A percentile compares a stretch with the other conserved stretches of the same genome.
phyloP scores from a whole-genome alignment of 2,329 filamentous ascomycete genomes.

The Macrophomina tecta region DNA sequence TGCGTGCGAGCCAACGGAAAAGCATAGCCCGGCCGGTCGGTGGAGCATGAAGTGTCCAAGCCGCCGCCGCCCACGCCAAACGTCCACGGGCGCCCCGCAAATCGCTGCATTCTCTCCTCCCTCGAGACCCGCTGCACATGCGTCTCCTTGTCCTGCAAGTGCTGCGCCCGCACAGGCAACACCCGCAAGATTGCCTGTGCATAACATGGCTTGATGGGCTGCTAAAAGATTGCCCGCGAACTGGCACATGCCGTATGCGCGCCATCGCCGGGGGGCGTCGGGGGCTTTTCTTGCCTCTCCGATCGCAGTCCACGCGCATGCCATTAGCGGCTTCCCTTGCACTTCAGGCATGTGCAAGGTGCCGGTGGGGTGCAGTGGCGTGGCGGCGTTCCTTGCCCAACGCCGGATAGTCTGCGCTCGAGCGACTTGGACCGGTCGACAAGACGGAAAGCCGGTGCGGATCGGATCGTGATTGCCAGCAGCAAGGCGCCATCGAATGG shows the following conservation, averaged over 20 bases:
- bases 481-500: constrained; percentile 11
- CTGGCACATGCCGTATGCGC: constrained; percentile 22
- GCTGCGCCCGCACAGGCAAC: constrained; percentile 2
- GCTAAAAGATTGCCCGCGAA: background rate
- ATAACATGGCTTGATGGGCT: constrained; percentile 11
- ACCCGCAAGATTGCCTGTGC: constrained; percentile 17
- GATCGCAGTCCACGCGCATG: background rate
- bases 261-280: constrained; percentile 21
- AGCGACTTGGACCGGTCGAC: constrained; percentile 4
- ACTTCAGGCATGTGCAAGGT: background rate
- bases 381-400: background rate
- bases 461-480: constrained; percentile 11
- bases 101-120: background rate
- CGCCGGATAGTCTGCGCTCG: background rate
- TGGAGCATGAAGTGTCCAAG: constrained; percentile 13
- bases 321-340: constrained; percentile 8
- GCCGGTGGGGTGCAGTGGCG: constrained; percentile 8
- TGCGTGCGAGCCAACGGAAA: constrained; percentile 8
- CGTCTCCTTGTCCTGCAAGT: constrained; percentile 9
- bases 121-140: constrained; percentile 10
- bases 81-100: constrained; percentile 8
- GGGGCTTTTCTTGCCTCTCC: background rate
- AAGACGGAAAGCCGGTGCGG: constrained; percentile 8
- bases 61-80: constrained; percentile 1
- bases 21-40: constrained; percentile 3